A percentile compares a stretch with the other conserved stretches of the same genome.
Evolutionary conservation across 192 early-diverging fungal species (phyloP).

Genomic region (Entomortierella chlamydospora): DNA sequence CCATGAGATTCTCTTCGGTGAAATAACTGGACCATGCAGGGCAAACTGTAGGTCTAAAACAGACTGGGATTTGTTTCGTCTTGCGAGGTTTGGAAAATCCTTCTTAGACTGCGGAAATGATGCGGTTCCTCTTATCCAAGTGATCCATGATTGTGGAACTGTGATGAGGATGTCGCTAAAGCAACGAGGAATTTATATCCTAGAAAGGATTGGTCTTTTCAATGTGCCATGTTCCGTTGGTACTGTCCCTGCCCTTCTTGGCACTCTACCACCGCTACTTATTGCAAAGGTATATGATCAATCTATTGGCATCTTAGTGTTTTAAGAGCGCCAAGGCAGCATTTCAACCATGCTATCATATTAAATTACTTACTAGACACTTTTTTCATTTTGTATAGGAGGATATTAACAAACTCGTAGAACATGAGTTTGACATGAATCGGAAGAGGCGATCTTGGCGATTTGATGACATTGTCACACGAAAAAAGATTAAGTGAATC

Average conservation of each 20-base stretch:
- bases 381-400: constrained; percentile 2
- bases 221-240: constrained; percentile 11
- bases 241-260: constrained; percentile 11
- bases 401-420: constrained; percentile 12
- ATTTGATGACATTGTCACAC: constrained; percentile 19
- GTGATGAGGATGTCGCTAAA: constrained; percentile 10
- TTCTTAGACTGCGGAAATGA: constrained; percentile 20
- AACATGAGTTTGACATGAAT: constrained; percentile 21
- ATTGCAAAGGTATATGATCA: constrained; percentile 8
- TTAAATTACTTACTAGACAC: background rate
- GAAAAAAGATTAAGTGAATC: constrained; percentile 23
- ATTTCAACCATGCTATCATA: constrained; percentile 1
- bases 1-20: constrained; percentile 25
- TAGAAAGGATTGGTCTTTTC: constrained; percentile 15
- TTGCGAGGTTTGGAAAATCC: constrained; percentile 21
- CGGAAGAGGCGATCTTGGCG: constrained; percentile 22
- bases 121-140: constrained; percentile 11
- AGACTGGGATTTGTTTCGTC: constrained; percentile 29
- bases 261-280: constrained; percentile 15
- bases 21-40: constrained; percentile 29
- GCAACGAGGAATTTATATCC: constrained; percentile 20
- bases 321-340: background rate
- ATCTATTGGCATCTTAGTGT: constrained; percentile 6
- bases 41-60: constrained; percentile 22
- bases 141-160: constrained; percentile 18